Percentiles rank a stretch among this genome's conserved stretches.
Evolutionary conservation across 768 basidiomycete genomes (phyloP).

Genomic region (Psilocybe tampanensis): DNA sequence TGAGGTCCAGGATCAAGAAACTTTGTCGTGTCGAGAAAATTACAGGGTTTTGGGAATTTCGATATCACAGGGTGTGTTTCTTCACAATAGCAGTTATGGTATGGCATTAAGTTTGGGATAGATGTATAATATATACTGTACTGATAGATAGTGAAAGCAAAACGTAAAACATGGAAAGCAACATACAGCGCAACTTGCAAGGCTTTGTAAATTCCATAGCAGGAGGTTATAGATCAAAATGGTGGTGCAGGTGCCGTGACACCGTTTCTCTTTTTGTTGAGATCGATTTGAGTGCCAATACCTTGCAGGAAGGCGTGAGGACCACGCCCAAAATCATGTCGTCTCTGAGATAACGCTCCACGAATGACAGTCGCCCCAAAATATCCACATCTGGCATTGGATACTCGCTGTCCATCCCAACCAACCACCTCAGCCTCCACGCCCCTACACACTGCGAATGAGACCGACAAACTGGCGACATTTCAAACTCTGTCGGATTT

Average conservation of each 20-base stretch:
- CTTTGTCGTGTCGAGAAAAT: no score
- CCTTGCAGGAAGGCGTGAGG: constrained; percentile 38
- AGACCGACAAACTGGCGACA: constrained; percentile 32
- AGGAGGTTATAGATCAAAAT: constrained; percentile 34
- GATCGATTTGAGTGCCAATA: constrained; percentile 34
- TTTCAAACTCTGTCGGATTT: constrained; percentile 30
- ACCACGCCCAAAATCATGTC: constrained; percentile 32
- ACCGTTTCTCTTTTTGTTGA: constrained; percentile 30
- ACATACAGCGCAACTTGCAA: no score
- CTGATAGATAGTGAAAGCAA: no score
- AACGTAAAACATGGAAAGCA: no score
- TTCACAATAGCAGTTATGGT: no score
- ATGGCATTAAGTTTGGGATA: no score
- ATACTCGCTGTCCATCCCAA: constrained; percentile 26
- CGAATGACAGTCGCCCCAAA: constrained; percentile 32
- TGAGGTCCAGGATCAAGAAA: no score
- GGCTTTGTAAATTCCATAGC: neutral
- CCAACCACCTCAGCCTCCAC: constrained; percentile 38
- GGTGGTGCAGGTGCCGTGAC: constrained; percentile 36
- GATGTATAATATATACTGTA: no score
- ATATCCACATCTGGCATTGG: constrained; percentile 33
- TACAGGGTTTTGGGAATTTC: no score
- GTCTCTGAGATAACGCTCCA: constrained; percentile 31
- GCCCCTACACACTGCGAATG: constrained; percentile 39
- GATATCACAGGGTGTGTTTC: no score